These are phyloP conservation scores for Gossypium gossypioides DNA, from an alignment of 441 rosid genomes.

Conservation along the genomic window DNA sequence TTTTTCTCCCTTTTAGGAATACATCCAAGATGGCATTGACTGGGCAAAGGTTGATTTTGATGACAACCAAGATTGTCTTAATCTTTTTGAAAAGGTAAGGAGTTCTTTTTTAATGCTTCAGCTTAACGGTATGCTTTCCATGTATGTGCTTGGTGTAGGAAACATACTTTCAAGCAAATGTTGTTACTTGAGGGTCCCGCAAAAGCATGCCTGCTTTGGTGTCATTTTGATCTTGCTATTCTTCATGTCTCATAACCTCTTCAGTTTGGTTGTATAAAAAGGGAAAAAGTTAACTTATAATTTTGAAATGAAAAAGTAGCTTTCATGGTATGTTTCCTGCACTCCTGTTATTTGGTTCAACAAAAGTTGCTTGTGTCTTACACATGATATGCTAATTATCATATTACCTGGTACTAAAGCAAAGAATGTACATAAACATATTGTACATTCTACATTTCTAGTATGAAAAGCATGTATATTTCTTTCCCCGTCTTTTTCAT, in stretches of 20 bases:
- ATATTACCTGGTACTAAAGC: neutral
- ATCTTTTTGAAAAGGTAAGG: constrained; percentile 89
- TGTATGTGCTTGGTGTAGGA: neutral
- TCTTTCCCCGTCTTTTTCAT: neutral
- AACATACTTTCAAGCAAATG: neutral
- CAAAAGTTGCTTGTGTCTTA: neutral
- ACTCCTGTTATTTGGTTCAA: neutral
- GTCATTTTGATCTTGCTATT: neutral
- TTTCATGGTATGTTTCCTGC: neutral
- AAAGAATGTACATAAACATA: neutral
- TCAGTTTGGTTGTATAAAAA: neutral
- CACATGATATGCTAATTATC: neutral
- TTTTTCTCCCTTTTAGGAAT: constrained; percentile 47
- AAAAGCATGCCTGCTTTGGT: neutral
- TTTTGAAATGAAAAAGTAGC: neutral
- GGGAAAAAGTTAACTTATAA: neutral
- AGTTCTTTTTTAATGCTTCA: neutral
- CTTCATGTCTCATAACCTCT: neutral
- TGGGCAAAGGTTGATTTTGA: constrained; percentile 96
- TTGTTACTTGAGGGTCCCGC: neutral
- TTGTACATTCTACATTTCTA: neutral
- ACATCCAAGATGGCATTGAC: constrained; percentile 97
- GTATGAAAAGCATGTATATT: neutral
- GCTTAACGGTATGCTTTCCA: neutral
- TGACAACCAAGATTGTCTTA: constrained; percentile 92